These are phyloP conservation scores for Monosporascus sp. DNA, from an alignment of 2,329 filamentous ascomycete species.

Conservation along the genomic window DNA sequence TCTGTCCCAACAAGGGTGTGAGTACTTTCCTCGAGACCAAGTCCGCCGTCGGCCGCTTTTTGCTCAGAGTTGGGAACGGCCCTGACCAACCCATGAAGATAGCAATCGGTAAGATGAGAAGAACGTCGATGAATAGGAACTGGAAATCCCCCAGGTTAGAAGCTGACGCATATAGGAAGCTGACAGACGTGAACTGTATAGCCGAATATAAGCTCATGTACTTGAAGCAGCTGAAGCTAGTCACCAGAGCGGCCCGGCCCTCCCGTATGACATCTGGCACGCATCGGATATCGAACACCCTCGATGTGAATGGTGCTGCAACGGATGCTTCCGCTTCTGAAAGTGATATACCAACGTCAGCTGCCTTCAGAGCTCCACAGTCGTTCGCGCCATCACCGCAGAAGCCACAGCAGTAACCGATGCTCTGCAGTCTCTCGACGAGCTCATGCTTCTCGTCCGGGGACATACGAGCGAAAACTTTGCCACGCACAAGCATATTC, in stretches of 20 bases:
- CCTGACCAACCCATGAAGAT: conserved; percentile 99
- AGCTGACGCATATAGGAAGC: conserved; percentile 88
- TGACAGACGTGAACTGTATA: conserved; percentile 98
- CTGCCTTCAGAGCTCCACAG: conserved; percentile 92
- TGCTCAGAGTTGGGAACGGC: conserved; percentile 68
- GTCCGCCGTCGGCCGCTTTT: conserved; percentile 85
- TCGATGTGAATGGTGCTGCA: conserved; percentile 94
- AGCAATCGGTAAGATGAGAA: conserved; percentile 89
- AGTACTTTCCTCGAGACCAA: conserved; percentile 90
- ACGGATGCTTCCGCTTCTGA: conserved; percentile 97
- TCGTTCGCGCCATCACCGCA: conserved; percentile 98
- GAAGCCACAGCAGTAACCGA: conserved; percentile 93
- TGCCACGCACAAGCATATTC: conserved; percentile 84
- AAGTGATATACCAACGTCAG: conserved; percentile 93
- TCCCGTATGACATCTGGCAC: conserved; percentile 90
- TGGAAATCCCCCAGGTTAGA: conserved; percentile 97
- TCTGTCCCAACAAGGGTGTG: conserved; percentile 83
- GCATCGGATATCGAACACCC: conserved; percentile 93
- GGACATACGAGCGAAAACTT: conserved; percentile 97
- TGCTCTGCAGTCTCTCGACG: conserved; percentile 92
- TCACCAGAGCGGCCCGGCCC: conserved; percentile 90
- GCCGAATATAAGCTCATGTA: conserved; percentile 99
- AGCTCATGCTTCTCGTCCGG: conserved; percentile 98
- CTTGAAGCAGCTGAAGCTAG: conserved; percentile 98
- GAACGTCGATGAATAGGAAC: conserved; percentile 92